Evolutionary conservation across 345 rosid genomes (phyloP), one percentile per base, ranked within the genome.

Genomic region (Stellera chamaejasme): DNA sequence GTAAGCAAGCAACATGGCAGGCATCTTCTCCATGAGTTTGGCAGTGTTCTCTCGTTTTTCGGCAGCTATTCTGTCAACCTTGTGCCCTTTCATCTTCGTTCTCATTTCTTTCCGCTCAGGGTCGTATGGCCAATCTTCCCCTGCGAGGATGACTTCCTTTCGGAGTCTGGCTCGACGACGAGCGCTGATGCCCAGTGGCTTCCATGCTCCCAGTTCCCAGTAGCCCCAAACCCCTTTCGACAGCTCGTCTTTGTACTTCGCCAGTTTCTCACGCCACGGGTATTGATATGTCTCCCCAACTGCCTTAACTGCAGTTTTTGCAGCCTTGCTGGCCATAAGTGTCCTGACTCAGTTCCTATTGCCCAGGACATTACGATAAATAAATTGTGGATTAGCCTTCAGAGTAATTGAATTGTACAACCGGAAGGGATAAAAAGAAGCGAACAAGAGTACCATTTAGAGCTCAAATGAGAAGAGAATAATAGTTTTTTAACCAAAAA

Each of bases 151-250:
- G 26, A 88, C 90, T 76, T 92, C 96, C 73, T 82, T 88, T 50
- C 96, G 82, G 11, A 92, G 88, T 72, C 85, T 83, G 8, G 98
- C 96, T 26, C 98, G 73, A 44, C 78, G 80, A 0, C 96, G 87
- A 0, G 77, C 93, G n/a, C 93, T 92, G 50, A 92, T 85, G 66
- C 85, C 86, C 2, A 88, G 76, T 2, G 95, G 92, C 45, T 83
- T 92, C 96, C 96, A 92, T 3, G 88, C 88, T 13, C 96, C 98
- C 6, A 82, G 79, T 60, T 92, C 76, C 98, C 96, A 88, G 61
- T 83, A 92, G 39, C 96, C 96, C 88, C 90, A 92, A 10, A 79
- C 90, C 10, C 95, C 98, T 78, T 84, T 92, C 0, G 84, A 58
- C 47, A 92, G 73, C 75, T 92, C 98, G 2, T 65, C 70, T 66